Percentiles rank a stretch among this genome's conserved stretches.
These are phyloP conservation scores for Phaeosphaeria sp. DNA, from an alignment of 2,329 filamentous ascomycete genomes.

Conservation along the genomic window DNA sequence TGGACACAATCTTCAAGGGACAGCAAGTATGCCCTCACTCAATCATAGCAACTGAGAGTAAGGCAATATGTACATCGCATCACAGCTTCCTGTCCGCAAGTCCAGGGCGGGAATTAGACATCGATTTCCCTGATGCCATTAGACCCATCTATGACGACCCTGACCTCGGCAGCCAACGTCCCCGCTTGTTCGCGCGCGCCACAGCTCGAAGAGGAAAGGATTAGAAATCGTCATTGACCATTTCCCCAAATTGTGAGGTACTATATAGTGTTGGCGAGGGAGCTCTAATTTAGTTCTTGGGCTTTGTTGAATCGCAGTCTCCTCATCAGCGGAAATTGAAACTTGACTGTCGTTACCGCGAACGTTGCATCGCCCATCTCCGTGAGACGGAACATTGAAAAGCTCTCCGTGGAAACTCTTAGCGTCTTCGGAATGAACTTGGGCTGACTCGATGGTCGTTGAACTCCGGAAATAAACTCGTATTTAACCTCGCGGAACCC, in stretches of 20 bases:
- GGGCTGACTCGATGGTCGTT: constrained; percentile 6
- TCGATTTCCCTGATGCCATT: background rate
- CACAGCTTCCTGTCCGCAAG: background rate
- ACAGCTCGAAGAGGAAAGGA: constrained; percentile 18
- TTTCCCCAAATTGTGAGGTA: constrained; percentile 5
- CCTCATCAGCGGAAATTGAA: background rate
- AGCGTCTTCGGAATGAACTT: background rate
- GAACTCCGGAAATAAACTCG: background rate
- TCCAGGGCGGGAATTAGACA: background rate
- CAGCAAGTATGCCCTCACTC: too few species aligned
- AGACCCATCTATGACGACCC: constrained; percentile 5
- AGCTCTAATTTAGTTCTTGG: background rate
- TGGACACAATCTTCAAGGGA: too few species aligned
- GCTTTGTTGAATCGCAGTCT: background rate
- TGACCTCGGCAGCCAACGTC: constrained; percentile 37
- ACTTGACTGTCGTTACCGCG: background rate
- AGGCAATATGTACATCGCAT: background rate
- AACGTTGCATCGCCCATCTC: background rate
- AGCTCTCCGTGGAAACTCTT: background rate
- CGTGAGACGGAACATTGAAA: background rate
- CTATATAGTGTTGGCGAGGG: background rate
- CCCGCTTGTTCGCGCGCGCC: constrained; percentile 19
- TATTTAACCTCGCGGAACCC: background rate
- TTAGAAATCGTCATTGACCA: constrained; percentile 33
- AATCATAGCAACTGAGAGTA: background rate